A percentile compares a stretch with the other conserved stretches of the same genome.
Conservation (phyloP, 768 basidiomycete species). For the Lactarius pseudohatsudake region DNA sequence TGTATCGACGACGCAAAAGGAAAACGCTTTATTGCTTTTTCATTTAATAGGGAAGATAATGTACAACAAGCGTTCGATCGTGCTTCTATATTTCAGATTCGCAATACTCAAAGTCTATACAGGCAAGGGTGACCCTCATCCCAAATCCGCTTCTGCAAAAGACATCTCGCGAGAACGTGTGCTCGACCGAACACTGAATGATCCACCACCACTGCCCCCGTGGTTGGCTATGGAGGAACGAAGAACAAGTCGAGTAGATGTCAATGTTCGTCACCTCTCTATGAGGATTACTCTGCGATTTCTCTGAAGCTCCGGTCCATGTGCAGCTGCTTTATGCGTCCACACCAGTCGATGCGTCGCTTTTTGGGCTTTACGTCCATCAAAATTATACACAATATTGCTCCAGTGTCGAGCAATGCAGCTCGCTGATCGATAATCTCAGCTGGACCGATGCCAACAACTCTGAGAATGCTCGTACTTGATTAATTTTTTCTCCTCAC, state of each 20-base stretch:
- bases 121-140: conserved; percentile 77
- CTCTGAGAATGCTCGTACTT: conserved; percentile 47
- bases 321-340: conserved; percentile 70
- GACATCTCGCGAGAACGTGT: conserved; percentile 63
- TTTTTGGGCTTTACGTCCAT: conserved; percentile 88
- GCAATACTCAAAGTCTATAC: conserved; percentile 13
- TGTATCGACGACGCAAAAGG: conserved; percentile 76
- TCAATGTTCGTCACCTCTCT: conserved; percentile 53
- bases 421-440: conserved; percentile 66
- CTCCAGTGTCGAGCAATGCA: conserved; percentile 70
- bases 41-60: conserved; percentile 91
- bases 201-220: conserved; percentile 55
- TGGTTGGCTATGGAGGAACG: conserved; percentile 63
- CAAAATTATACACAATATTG: conserved; percentile 93
- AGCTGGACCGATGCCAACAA: conserved; percentile 75
- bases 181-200: conserved; percentile 52
- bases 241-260: conserved; percentile 68
- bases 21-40: conserved; percentile 85
- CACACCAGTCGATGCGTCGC: conserved; percentile 86
- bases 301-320: not conserved
- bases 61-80: conserved; percentile 85
- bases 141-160: conserved; percentile 53
- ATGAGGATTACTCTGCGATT: conserved; percentile 6
- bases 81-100: not conserved
- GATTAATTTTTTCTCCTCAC: not conserved